Evolutionary conservation across 148 eudicot genomes (phyloP).

Genomic region (Amaranthus palmeri): DNA sequence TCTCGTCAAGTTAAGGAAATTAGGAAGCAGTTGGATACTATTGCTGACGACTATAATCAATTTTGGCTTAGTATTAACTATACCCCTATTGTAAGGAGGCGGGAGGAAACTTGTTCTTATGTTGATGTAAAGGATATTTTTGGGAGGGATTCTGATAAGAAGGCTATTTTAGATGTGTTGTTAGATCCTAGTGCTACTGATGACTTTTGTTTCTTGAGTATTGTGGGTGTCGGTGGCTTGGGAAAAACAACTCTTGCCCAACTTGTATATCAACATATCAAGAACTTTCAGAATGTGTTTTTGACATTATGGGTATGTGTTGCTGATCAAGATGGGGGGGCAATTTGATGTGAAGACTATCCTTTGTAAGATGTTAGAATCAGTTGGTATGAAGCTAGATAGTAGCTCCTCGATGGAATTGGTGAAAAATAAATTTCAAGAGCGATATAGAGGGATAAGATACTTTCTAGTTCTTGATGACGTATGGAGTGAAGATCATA

Average conservation of each 20-base stretch:
- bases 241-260: conserved; percentile 30
- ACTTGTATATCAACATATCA: conserved; percentile 15
- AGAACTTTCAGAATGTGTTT: not conserved
- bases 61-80: no score
- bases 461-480: conserved; percentile 26
- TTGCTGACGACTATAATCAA: no score
- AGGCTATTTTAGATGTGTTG: not conserved
- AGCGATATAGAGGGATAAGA: not conserved
- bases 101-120: conserved; percentile 15
- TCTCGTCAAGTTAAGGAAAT: no score
- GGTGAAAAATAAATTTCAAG: not conserved
- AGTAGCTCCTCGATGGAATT: not conserved
- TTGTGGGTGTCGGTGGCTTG: conserved; percentile 29
- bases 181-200: not conserved
- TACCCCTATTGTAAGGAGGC: conserved; percentile 5
- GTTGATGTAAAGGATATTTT: conserved; percentile 1
- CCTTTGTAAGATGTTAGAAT: conserved; percentile 7
- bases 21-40: no score
- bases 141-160: conserved; percentile 18
- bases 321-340: conserved; percentile 13
- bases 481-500: conserved; percentile 23
- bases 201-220: conserved; percentile 4
- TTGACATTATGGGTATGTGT: conserved; percentile 23
- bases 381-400: not conserved
- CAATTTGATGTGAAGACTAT: conserved; percentile 11